phyloP scores from a whole-genome alignment of 208 protist species.

The Plasmodiophora brassicae region DNA sequence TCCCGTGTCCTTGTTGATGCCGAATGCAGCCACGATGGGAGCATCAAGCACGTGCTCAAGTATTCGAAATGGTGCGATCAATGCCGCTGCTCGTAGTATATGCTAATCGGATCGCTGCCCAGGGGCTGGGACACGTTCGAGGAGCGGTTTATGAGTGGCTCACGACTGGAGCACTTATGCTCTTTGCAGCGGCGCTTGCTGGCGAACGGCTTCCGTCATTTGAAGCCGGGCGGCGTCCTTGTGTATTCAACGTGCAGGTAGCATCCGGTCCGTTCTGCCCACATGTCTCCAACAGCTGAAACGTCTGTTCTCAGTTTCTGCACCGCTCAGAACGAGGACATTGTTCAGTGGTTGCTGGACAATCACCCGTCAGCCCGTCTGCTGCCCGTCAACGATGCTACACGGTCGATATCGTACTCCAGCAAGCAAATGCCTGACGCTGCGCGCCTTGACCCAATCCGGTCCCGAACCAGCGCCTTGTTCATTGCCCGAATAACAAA shows the following conservation, averaged over 20 bases:
- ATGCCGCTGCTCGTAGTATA: background rate
- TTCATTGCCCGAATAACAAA: constrained; percentile 20
- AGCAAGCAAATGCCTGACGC: background rate
- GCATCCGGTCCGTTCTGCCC: background rate
- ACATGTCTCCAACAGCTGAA: constrained; percentile 19
- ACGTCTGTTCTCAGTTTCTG: constrained; percentile 52
- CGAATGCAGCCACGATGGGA: constrained; percentile 57
- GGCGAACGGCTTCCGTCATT: constrained; percentile 15
- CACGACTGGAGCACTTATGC: background rate
- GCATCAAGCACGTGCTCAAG: constrained; percentile 47
- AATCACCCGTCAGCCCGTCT: constrained; percentile 19
- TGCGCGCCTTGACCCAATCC: background rate
- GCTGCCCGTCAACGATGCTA: background rate
- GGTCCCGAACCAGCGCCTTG: background rate
- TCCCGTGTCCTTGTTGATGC: constrained; percentile 52
- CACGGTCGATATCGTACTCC: background rate
- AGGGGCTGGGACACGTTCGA: constrained; percentile 49
- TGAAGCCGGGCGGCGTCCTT: background rate
- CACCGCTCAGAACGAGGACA: constrained; percentile 50
- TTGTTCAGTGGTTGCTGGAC: constrained; percentile 42
- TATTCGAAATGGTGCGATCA: constrained; percentile 7
- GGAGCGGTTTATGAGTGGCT: constrained; percentile 31
- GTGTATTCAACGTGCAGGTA: constrained; percentile 32
- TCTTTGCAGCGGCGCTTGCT: constrained; percentile 41
- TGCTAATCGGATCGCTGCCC: background rate